Base-by-base conservation (phyloP, 2,329 filamentous ascomycete species). In the Periglandula ipomoeae region DNA sequence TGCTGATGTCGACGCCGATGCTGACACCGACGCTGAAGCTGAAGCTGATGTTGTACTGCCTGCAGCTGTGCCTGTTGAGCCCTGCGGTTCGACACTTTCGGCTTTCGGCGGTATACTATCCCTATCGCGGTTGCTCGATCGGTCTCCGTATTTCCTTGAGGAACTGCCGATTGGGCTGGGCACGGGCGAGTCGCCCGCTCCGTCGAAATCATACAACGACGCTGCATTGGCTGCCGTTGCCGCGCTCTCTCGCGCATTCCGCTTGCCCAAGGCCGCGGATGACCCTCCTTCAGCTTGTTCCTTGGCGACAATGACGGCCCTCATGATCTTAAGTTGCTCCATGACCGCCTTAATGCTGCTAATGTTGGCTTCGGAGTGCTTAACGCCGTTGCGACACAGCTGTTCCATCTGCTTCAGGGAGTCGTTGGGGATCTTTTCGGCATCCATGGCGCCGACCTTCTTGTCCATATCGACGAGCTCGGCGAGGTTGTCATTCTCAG, bases 61-160 rank as follows among this genome's bases (percentile, higher is more conserved):
- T 6, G 20, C 35, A 7, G 38, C 45, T 15, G 45, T 44, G 11
- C 44, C 45, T 8, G 27, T 44, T 22, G 70, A 65, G 4, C 68
- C 70, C 34, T 74, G 74, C 1, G 76, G 76, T 60, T 79, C 75
- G 27, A 72, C 75, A 58, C 76, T 79, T 53, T 79, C 77, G 8
- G 72, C 70, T 56, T 79, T 78, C 42, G 73, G 70, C 1, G 77
- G 75, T 13, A 75, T 70, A 50, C 76, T 79, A 54, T 78, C 75
- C 24, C 74, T 67, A 42, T 72, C 67, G 3, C 64, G 62, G 26
- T 70, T 68, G 52, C 65, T 72, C 52, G 49, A 57, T 55, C 60
- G 58, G 54, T 62, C 65, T 9, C 66, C 66, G 32, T 65, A 61
- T 46, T 69, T 70, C 38, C 62, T 57, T 44, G 58, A 62, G 8